Conservation (phyloP, 2,329 filamentous ascomycete species). For the Alternaria dauci region DNA sequence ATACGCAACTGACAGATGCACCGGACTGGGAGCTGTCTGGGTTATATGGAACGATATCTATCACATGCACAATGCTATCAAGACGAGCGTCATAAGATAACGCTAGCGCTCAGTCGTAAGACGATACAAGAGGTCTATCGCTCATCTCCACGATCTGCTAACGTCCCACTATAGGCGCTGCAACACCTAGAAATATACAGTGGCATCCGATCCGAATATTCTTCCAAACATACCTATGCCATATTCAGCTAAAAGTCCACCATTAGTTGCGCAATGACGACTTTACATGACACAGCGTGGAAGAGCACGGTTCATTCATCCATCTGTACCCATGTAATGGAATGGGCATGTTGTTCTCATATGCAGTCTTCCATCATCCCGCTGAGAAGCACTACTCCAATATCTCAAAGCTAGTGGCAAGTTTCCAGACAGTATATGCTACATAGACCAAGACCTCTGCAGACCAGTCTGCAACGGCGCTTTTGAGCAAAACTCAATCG, state of each 20-base stretch:
- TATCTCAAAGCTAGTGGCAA: not conserved
- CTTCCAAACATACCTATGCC: not conserved
- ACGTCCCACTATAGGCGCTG: not conserved
- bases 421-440: not conserved
- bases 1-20: not conserved
- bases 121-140: not conserved
- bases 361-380: not conserved
- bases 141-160: not conserved
- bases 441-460: not conserved
- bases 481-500: not conserved
- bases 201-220: not conserved
- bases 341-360: not conserved
- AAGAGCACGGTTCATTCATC: not conserved
- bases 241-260: not conserved
- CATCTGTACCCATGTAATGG: not conserved
- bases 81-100: not conserved
- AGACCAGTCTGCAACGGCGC: not conserved
- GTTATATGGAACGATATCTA: fast-evolving
- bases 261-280: not conserved
- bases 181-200: not conserved
- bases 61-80: not conserved
- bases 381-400: not conserved
- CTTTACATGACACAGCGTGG: not conserved
- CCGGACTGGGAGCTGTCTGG: not conserved
- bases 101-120: not conserved